These are phyloP conservation scores for Quercus cerris DNA, from an alignment of 306 rosid species.

Conservation along the genomic window DNA sequence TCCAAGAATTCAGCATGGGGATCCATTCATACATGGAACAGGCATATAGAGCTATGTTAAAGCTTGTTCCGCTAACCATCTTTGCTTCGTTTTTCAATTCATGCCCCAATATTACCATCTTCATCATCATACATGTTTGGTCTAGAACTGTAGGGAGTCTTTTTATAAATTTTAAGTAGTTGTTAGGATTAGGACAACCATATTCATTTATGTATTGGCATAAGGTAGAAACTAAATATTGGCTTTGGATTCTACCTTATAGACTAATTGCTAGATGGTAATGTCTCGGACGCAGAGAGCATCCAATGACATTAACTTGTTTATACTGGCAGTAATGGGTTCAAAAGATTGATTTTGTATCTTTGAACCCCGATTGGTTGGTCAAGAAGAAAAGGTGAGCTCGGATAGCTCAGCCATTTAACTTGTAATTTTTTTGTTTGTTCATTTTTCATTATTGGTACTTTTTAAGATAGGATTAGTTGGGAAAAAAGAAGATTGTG, in stretches of 20 bases:
- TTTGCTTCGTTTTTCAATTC: conserved; percentile 12
- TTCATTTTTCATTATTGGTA: conserved; percentile 38
- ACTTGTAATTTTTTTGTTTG: conserved; percentile 26
- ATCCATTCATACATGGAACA: conserved; percentile 24
- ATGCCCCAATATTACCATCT: conserved; percentile 15
- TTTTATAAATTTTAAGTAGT: background rate
- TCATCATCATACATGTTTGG: conserved; percentile 31
- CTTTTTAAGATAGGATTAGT: conserved; percentile 35
- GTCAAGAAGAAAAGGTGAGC: conserved; percentile 55
- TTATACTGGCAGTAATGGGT: conserved; percentile 46
- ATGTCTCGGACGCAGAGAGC: conserved; percentile 71
- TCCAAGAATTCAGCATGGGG: conserved; percentile 15
- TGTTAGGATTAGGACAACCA: conserved; percentile 46
- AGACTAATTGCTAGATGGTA: conserved; percentile 44
- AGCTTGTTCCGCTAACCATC: conserved; percentile 38
- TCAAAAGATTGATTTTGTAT: conserved; percentile 74
- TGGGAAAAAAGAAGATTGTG: conserved; percentile 30
- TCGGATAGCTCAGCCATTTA: conserved; percentile 53
- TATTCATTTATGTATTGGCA: conserved; percentile 49
- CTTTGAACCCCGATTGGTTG: conserved; percentile 54
- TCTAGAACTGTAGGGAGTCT: conserved; percentile 25
- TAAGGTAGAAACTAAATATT: conserved; percentile 46
- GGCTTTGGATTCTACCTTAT: conserved; percentile 85
- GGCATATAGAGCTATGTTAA: conserved; percentile 8
- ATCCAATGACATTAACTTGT: conserved; percentile 70